Conservation (phyloP, 371 early-diverging fungal genomes). For the Choanephora cucurbitarum region DNA sequence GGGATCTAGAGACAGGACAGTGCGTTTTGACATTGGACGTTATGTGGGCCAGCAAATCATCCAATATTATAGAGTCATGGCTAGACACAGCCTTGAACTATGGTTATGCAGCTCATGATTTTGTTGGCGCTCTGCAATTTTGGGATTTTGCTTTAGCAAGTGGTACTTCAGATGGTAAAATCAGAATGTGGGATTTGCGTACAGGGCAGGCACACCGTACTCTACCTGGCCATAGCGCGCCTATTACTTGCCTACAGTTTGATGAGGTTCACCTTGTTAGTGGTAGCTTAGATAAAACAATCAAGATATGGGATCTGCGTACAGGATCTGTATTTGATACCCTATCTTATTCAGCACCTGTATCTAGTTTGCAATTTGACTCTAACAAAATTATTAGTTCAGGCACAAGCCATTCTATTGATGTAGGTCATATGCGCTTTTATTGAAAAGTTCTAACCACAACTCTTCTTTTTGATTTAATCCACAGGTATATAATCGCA, state of each 20-base stretch:
- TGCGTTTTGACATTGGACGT: slow-evolving; percentile 68
- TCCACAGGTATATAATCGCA: slow-evolving; percentile 62
- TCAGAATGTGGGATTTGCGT: slow-evolving; percentile 88
- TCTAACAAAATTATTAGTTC: slow-evolving; percentile 53
- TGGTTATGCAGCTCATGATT: slow-evolving; percentile 51
- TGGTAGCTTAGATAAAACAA: slow-evolving; percentile 78
- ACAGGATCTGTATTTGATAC: slow-evolving; percentile 69
- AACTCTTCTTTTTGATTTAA: background rate
- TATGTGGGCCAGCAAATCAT: slow-evolving; percentile 62
- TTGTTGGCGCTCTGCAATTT: slow-evolving; percentile 78
- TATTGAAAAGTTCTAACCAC: no score
- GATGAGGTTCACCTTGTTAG: slow-evolving; percentile 79
- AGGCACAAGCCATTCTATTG: slow-evolving; percentile 48
- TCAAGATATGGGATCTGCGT: slow-evolving; percentile 86
- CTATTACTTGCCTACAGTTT: slow-evolving; percentile 77
- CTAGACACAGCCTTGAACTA: slow-evolving; percentile 29
- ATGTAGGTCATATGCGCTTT: slow-evolving; percentile 46
- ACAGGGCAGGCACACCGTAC: slow-evolving; percentile 81
- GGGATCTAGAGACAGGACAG: slow-evolving; percentile 83
- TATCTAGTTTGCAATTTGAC: slow-evolving; percentile 65
- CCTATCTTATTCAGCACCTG: slow-evolving; percentile 53
- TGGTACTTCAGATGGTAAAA: slow-evolving; percentile 84
- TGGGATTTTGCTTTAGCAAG: slow-evolving; percentile 82
- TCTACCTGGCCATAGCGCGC: slow-evolving; percentile 69
- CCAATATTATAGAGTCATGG: slow-evolving; percentile 25